Evolutionary conservation across 768 basidiomycete species (phyloP).

Genomic region (Rhodotorula kratochvilovae): DNA sequence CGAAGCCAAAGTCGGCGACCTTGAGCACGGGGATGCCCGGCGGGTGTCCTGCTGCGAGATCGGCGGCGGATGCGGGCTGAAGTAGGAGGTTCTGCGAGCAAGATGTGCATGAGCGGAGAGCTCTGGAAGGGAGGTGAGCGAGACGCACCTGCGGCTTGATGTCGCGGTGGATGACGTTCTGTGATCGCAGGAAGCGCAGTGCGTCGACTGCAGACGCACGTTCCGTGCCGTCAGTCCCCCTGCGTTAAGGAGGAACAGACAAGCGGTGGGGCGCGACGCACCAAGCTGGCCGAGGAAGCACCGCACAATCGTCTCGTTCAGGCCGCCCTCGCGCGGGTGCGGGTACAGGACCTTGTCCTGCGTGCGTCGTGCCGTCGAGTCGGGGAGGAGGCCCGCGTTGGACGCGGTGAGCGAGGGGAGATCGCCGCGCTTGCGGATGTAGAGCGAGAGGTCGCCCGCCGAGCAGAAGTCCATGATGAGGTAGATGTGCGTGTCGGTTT

Average conservation of each 20-base stretch:
- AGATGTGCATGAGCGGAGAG: background rate
- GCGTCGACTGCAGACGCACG: conserved; percentile 64
- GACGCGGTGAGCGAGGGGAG: conserved; percentile 66
- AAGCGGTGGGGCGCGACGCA: conserved; percentile 47
- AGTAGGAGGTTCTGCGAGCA: conserved; percentile 72
- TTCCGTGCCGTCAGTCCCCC: too few species aligned
- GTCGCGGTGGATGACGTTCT: conserved; percentile 90
- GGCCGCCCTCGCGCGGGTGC: conserved; percentile 82
- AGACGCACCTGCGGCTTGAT: conserved; percentile 81
- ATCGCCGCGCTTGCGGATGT: conserved; percentile 95
- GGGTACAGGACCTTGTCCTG: conserved; percentile 60
- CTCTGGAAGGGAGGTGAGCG: background rate
- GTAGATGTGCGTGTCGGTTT: conserved; percentile 59
- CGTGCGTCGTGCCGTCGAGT: conserved; percentile 48
- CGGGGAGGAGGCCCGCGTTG: conserved; percentile 26
- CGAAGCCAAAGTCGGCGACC: conserved; percentile 97
- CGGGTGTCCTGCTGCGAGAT: conserved; percentile 81
- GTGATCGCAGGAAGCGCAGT: conserved; percentile 80
- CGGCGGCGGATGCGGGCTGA: conserved; percentile 71
- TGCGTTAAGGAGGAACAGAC: too few species aligned
- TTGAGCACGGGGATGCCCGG: conserved; percentile 90
- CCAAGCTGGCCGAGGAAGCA: conserved; percentile 89
- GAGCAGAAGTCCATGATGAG: conserved; percentile 97
- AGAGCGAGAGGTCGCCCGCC: conserved; percentile 90
- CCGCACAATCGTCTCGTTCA: conserved; percentile 83